Base-by-base conservation (phyloP, 2,329 filamentous ascomycete species). In the Pseudogymnoascus verrucosus region DNA sequence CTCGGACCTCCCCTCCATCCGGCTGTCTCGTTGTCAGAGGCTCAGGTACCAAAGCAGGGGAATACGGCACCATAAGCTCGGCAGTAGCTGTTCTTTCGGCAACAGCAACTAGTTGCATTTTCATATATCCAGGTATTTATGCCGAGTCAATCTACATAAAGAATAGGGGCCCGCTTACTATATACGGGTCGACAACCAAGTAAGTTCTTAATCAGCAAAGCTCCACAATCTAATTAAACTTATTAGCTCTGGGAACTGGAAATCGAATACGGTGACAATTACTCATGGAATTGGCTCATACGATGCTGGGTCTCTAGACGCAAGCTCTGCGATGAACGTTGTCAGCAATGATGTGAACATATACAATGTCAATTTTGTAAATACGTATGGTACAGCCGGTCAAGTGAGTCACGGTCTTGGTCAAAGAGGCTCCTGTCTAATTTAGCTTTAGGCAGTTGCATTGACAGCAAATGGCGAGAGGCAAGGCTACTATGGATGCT, bases 361-460 rank as follows among this genome's bases (percentile, higher is more conserved):
- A 19, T 84, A 84, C 75, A 85, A 84, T 69, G 77, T 85, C 74
- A 83, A 84, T 69, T 71, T 83, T 1, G 76, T 74, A 36, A 83
- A 83, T 47, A 73, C 76, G n/a, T 71, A 76, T 62, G 81, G 80
- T 5, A 59, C 73, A 16, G 78, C 79, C 16, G 75, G 75, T 4
- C 80, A 40, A 40, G 37, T 40, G n/a, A 40, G 37, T 40, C 7
- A 40, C 37, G n/a, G 37, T 40, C n/a, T 40, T 40, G 37, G 16
- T 40, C 37, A 40, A 40, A 40, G 28, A 31, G 16, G 14, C n/a
- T 16, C 37, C 37, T 8, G 37, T 40, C n/a, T 40, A 40, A 40
- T 14, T 68, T 64, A 54, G 60, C 65, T 40, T n/a, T 40, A 83
- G 66, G 81, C 78, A 6, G 74, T 84, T 34, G 83, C 82, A 1